These are phyloP conservation scores for Talaromyces piceae DNA, from an alignment of 2,329 filamentous ascomycete genomes.

Conservation along the genomic window DNA sequence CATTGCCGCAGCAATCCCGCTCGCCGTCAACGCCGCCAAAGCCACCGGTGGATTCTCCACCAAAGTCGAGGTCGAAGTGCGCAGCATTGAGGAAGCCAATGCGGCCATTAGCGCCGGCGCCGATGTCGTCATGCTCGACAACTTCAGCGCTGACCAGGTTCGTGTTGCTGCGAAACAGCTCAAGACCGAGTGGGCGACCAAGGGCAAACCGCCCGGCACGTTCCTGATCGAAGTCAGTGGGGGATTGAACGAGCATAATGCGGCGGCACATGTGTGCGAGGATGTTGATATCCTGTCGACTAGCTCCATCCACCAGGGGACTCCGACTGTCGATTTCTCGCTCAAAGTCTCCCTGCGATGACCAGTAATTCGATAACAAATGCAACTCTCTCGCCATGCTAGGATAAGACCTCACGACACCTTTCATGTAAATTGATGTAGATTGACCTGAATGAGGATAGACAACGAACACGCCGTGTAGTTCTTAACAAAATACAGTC, in stretches of 20 bases:
- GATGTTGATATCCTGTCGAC: constrained; percentile 96
- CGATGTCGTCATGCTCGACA: constrained; percentile 96
- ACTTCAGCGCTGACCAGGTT: constrained; percentile 76
- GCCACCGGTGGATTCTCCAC: constrained; percentile 79
- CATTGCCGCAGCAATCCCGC: constrained; percentile 61
- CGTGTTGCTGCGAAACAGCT: constrained; percentile 65
- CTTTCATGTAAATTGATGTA: not conserved
- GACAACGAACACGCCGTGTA: not conserved
- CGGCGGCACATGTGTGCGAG: constrained; percentile 61
- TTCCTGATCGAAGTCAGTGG: constrained; percentile 91
- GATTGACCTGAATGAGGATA: not conserved
- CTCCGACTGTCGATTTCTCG: constrained; percentile 89
- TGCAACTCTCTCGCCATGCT: too few relatives aligned
- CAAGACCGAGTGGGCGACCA: constrained; percentile 70
- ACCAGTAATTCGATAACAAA: too few relatives aligned
- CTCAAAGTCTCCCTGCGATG: constrained; percentile 62
- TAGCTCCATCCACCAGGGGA: constrained; percentile 93
- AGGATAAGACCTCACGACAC: too few relatives aligned
- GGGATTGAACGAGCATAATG: constrained; percentile 78
- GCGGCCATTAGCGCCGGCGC: constrained; percentile 86
- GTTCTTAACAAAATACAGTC: not conserved
- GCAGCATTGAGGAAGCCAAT: constrained; percentile 78
- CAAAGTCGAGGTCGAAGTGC: constrained; percentile 95
- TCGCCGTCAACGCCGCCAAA: constrained; percentile 77
- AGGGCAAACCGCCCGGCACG: constrained; percentile 53